phyloP scores from a whole-genome alignment of 2,329 filamentous ascomycete species.

The Daldinia sp. region DNA sequence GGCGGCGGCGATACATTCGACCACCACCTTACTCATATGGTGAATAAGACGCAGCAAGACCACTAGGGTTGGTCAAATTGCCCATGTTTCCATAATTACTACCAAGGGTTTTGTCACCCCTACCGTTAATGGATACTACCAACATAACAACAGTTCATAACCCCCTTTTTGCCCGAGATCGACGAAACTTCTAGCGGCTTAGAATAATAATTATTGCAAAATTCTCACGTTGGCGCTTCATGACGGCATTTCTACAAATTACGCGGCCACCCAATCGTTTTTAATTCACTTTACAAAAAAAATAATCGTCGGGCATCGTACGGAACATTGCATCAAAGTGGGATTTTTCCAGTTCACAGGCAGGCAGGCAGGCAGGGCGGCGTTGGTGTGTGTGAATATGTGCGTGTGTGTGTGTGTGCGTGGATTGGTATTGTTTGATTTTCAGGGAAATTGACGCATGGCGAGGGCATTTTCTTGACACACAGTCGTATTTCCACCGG shows the following conservation, averaged over 20 bases:
- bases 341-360: constrained; percentile 31
- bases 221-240: constrained; percentile 27
- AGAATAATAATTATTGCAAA: constrained; percentile 29
- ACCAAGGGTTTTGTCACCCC: neutral
- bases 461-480: constrained; percentile 31
- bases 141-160: neutral
- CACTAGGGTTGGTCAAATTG: constrained; percentile 17
- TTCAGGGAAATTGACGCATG: constrained; percentile 42
- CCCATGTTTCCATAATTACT: constrained; percentile 6
- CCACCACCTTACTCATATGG: constrained; percentile 45
- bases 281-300: constrained; percentile 30
- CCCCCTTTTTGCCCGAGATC: constrained; percentile 18
- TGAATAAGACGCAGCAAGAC: constrained; percentile 46
- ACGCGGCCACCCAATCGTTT: constrained; percentile 33
- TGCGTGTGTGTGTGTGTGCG: constrained; percentile 19
- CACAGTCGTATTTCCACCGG: constrained; percentile 38
- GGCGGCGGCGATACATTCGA: constrained; percentile 35
- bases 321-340: constrained; percentile 43
- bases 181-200: constrained; percentile 25
- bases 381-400: constrained; percentile 38
- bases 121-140: constrained; percentile 11
- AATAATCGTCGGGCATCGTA: constrained; percentile 40
- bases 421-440: constrained; percentile 32
- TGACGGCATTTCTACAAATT: constrained; percentile 31
- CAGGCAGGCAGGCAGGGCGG: constrained; percentile 32